A percentile compares a stretch with the other conserved stretches of the same genome.
Conservation (phyloP, 2,329 filamentous ascomycete species). For the Diaporthe sp. region DNA sequence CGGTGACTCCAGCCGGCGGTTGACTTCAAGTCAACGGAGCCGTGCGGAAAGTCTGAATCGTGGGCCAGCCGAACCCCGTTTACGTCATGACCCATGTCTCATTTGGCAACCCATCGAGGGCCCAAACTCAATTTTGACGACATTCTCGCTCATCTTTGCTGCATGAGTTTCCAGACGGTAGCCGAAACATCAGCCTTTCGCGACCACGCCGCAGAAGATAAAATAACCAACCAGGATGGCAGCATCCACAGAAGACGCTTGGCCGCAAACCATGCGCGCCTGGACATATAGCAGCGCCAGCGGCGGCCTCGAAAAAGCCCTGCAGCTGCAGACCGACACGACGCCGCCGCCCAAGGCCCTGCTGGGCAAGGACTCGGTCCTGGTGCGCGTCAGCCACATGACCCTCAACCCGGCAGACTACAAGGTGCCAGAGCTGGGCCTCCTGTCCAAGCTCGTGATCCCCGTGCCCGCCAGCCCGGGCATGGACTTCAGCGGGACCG, state of each 20-base stretch:
- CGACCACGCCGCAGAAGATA: background rate
- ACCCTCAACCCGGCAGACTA: constrained; percentile 75
- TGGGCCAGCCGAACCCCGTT: background rate
- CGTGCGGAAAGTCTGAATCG: background rate
- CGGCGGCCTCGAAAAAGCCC: constrained; percentile 66
- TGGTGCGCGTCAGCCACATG: constrained; percentile 67
- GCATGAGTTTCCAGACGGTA: background rate
- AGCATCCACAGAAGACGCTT: constrained; percentile 23
- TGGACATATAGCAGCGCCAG: constrained; percentile 67
- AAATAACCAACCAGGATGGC: background rate
- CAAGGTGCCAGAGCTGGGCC: constrained; percentile 69
- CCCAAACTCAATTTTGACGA: constrained; percentile 33
- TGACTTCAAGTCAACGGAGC: no score
- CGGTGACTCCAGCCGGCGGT: background rate
- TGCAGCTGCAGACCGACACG: constrained; percentile 60
- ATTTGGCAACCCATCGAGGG: background rate
- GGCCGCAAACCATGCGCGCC: constrained; percentile 63
- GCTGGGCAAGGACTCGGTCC: constrained; percentile 59
- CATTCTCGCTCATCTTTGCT: background rate
- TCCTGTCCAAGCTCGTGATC: constrained; percentile 56
- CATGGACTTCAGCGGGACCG: constrained; percentile 63
- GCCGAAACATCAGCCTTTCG: no score
- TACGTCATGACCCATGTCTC: constrained; percentile 30
- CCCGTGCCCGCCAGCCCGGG: constrained; percentile 62
- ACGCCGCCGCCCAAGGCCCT: constrained; percentile 56